Conservation (phyloP, 495 filamentous ascomycete species). For the Aspergillus heteromorphus region DNA sequence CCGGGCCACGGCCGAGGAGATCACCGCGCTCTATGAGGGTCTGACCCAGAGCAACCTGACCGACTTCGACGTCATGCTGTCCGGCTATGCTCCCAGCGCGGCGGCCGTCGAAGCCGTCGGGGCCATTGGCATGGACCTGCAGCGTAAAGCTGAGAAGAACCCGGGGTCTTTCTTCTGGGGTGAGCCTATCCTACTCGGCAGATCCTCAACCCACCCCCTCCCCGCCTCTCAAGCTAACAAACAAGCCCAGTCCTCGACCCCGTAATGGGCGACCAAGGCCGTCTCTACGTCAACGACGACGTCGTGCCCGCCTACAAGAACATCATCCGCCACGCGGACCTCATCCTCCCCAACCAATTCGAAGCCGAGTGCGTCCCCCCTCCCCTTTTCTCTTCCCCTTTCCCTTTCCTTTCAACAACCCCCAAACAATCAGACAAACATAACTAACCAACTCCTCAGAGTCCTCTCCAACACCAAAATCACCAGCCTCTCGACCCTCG, state of each 20-base stretch:
- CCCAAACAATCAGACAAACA: neutral
- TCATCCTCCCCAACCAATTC: constrained; percentile 95
- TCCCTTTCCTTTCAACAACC: neutral
- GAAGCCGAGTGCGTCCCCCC: constrained; percentile 73
- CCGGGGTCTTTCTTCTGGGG: constrained; percentile 89
- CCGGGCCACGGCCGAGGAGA: constrained; percentile 71
- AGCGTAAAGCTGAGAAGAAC: constrained; percentile 53
- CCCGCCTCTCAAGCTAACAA: neutral
- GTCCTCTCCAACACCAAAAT: constrained; percentile 79
- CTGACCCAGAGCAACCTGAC: constrained; percentile 75
- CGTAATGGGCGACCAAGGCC: constrained; percentile 95
- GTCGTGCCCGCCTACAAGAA: constrained; percentile 87
- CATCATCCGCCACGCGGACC: constrained; percentile 71
- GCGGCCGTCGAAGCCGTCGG: constrained; percentile 79
- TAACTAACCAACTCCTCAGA: constrained; percentile 37
- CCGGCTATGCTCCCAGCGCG: constrained; percentile 86
- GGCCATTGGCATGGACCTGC: constrained; percentile 72
- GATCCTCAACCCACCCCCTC: neutral
- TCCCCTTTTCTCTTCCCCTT: constrained; percentile 5
- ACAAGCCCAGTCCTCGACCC: constrained; percentile 70
- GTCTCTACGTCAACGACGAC: constrained; percentile 81
- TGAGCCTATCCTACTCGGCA: constrained; percentile 21
- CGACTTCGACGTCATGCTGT: constrained; percentile 86
- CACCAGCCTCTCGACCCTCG: constrained; percentile 64
- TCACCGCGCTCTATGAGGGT: constrained; percentile 77